phyloP scores from a whole-genome alignment of 2,329 filamentous ascomycete genomes.

The Claviceps citrina region DNA sequence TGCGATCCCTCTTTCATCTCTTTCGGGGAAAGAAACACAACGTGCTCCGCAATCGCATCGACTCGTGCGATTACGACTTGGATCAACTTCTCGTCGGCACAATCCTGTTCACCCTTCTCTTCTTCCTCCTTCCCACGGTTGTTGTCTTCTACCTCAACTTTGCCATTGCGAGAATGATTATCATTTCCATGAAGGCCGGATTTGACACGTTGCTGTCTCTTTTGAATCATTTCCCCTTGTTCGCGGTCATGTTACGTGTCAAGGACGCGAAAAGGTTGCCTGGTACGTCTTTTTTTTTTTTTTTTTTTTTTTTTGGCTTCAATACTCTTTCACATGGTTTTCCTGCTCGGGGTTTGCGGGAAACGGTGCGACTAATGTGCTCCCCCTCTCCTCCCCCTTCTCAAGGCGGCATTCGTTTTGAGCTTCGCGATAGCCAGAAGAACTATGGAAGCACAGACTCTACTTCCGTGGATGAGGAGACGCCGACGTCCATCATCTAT shows the following conservation, averaged over 20 bases:
- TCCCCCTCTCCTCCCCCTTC: too few relatives aligned
- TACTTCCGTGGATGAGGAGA: constrained; percentile 28
- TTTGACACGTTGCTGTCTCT: constrained; percentile 87
- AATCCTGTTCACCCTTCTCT: constrained; percentile 87
- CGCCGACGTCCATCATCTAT: constrained; percentile 67
- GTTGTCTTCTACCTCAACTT: constrained; percentile 96
- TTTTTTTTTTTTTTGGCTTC: not conserved
- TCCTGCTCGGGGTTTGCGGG: not conserved
- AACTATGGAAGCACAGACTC: constrained; percentile 27
- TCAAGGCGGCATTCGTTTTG: constrained; percentile 63
- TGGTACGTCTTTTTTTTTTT: constrained; percentile 33
- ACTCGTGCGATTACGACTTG: constrained; percentile 96
- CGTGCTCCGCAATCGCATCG: constrained; percentile 88
- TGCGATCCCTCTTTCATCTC: constrained; percentile 93
- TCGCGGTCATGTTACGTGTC: constrained; percentile 86
- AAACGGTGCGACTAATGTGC: too few relatives aligned
- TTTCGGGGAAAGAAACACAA: constrained; percentile 98
- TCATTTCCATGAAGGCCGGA: constrained; percentile 80
- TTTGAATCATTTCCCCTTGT: constrained; percentile 93
- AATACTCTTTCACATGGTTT: too few relatives aligned
- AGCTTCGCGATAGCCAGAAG: constrained; percentile 60
- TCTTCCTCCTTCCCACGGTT: constrained; percentile 88
- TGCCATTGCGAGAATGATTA: constrained; percentile 82
- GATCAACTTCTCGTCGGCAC: constrained; percentile 93
- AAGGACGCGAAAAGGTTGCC: constrained; percentile 86